Evolutionary conservation across 2,329 filamentous ascomycete species (phyloP).

Genomic region (Penicillium psychrosexuale): DNA sequence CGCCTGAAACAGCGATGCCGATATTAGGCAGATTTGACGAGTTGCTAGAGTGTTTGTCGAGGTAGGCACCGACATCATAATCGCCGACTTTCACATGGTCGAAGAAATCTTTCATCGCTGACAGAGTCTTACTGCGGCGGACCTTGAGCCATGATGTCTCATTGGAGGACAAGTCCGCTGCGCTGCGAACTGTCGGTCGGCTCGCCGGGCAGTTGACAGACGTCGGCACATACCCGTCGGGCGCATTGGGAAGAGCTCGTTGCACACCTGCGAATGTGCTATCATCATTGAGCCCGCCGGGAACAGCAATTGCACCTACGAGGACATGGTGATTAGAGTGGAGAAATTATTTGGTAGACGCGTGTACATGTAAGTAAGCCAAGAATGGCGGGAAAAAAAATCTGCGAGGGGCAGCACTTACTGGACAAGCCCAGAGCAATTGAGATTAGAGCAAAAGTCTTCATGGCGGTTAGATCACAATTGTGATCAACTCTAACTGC

Average conservation of each 20-base stretch:
- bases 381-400: background rate
- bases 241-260: constrained; percentile 54
- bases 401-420: constrained; percentile 9
- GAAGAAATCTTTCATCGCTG: constrained; percentile 71
- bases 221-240: constrained; percentile 70
- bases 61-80: constrained; percentile 73
- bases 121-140: constrained; percentile 69
- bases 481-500: background rate
- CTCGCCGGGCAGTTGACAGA: constrained; percentile 65
- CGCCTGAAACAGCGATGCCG: constrained; percentile 75
- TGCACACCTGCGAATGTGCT: constrained; percentile 11
- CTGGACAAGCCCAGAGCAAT: constrained; percentile 18
- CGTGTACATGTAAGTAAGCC: background rate
- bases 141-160: constrained; percentile 72
- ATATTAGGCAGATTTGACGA: constrained; percentile 63
- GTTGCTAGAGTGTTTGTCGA: constrained; percentile 59
- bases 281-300: constrained; percentile 10
- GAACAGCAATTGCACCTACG: constrained; percentile 20
- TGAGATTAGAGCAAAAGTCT: constrained; percentile 13
- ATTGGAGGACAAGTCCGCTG: constrained; percentile 60
- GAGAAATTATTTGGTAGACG: background rate
- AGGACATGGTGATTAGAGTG: background rate
- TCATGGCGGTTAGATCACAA: constrained; percentile 13
- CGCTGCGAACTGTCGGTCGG: constrained; percentile 66
- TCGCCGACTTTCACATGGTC: constrained; percentile 67